phyloP scores from a whole-genome alignment of 805 yeast genomes.

The Saccharomycopsis babjevae region DNA sequence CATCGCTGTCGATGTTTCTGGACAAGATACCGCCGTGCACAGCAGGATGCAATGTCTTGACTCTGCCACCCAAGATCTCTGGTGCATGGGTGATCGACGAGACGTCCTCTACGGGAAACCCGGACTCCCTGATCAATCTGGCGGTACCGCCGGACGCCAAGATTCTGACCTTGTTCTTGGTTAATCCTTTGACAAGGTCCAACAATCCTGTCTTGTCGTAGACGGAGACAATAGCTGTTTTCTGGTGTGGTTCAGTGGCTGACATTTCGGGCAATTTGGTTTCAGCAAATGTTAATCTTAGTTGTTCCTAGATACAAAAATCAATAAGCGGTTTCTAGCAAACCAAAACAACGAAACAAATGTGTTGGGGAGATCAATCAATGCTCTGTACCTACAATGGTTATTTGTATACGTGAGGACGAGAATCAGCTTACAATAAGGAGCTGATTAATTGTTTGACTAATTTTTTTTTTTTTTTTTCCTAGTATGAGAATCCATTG shows the following conservation, averaged over 20 bases:
- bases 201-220: constrained; percentile 95
- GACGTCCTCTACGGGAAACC: constrained; percentile 96
- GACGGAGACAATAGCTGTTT: constrained; percentile 93
- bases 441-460: too few relatives aligned
- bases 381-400: too few relatives aligned
- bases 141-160: constrained; percentile 98
- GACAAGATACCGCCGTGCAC: constrained; percentile 98
- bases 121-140: constrained; percentile 86
- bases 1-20: constrained; percentile 84
- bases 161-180: constrained; percentile 78
- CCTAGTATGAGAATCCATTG: too few relatives aligned
- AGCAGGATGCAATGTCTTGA: constrained; percentile 96
- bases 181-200: constrained; percentile 93
- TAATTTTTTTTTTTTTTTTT: too few relatives aligned
- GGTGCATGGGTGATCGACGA: constrained; percentile 95
- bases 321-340: too few relatives aligned
- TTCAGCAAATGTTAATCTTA: too few relatives aligned
- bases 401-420: too few relatives aligned
- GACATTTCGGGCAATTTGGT: background rate
- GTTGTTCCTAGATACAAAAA: too few relatives aligned
- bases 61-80: constrained; percentile 98
- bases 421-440: too few relatives aligned
- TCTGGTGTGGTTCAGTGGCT: constrained; percentile 22
- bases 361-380: too few relatives aligned
- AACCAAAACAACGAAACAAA: too few relatives aligned